Conservation (phyloP, 192 early-diverging fungal genomes). For the Gamsiella multidivaricata region DNA sequence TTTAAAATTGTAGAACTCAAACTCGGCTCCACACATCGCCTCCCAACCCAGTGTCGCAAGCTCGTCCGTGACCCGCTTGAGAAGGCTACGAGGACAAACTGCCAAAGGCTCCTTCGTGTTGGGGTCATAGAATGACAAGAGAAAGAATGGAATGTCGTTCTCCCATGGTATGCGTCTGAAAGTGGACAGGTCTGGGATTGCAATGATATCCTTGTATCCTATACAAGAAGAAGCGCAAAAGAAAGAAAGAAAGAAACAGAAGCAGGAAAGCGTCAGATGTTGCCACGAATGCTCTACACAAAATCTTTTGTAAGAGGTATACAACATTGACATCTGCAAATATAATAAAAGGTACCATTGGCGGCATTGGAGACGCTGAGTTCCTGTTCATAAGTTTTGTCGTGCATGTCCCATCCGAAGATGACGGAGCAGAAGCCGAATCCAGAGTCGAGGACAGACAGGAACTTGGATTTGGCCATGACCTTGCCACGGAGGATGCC, state of each 20-base stretch:
- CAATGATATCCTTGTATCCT: constrained; percentile 68
- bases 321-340: background rate
- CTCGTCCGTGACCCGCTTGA: constrained; percentile 68
- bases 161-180: constrained; percentile 81
- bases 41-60: constrained; percentile 64
- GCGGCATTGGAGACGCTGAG: constrained; percentile 52
- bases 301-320: too few relatives aligned
- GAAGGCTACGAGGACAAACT: constrained; percentile 71
- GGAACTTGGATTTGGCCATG: constrained; percentile 74
- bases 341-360: constrained; percentile 31
- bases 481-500: constrained; percentile 82
- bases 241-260: background rate
- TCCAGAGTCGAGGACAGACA: constrained; percentile 69
- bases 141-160: constrained; percentile 75
- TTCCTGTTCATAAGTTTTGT: constrained; percentile 65
- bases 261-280: background rate
- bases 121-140: constrained; percentile 75
- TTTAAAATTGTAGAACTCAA: constrained; percentile 85
- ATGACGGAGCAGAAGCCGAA: constrained; percentile 85
- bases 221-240: constrained; percentile 27
- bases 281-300: constrained; percentile 42
- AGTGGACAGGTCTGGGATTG: constrained; percentile 71
- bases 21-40: constrained; percentile 72
- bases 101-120: constrained; percentile 64
- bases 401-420: constrained; percentile 86